Percentiles rank a stretch among this genome's conserved stretches.
These are phyloP conservation scores for Cyberlindnera lachancei DNA, from an alignment of 805 yeast species.

Conservation along the genomic window DNA sequence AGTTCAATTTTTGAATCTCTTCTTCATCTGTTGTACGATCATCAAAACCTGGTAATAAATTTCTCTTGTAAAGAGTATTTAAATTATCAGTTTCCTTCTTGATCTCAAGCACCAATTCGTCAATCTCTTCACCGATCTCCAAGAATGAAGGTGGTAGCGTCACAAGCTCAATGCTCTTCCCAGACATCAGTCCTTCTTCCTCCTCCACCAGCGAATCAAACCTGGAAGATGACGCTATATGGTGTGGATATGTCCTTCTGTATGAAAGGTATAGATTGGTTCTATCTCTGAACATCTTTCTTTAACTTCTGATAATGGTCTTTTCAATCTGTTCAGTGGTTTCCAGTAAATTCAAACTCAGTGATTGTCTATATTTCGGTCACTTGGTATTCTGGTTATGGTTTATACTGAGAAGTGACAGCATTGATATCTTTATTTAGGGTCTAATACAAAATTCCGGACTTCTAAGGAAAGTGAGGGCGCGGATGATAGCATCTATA, in stretches of 20 bases:
- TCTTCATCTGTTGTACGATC: constrained; percentile 73
- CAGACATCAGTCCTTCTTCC: constrained; percentile 24
- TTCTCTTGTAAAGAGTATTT: constrained; percentile 67
- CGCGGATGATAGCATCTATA: too few relatives aligned
- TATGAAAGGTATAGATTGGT: constrained; percentile 88
- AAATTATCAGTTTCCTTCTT: constrained; percentile 50
- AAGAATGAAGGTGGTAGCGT: constrained; percentile 72
- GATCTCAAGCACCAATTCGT: constrained; percentile 48
- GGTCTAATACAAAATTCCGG: too few relatives aligned
- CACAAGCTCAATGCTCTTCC: constrained; percentile 45
- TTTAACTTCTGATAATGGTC: constrained; percentile 8
- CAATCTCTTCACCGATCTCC: constrained; percentile 67
- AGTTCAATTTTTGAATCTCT: constrained; percentile 72
- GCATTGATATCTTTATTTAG: too few relatives aligned
- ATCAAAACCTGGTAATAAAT: constrained; percentile 79
- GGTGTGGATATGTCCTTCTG: constrained; percentile 82
- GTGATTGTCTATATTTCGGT: too few relatives aligned
- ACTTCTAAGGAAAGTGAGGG: too few relatives aligned
- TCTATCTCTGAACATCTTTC: constrained; percentile 78
- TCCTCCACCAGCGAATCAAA: constrained; percentile 24
- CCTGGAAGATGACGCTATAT: constrained; percentile 21
- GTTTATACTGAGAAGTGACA: too few relatives aligned
- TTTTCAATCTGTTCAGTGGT: too few relatives aligned
- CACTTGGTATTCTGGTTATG: too few relatives aligned
- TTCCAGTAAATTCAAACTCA: too few relatives aligned